Percentiles rank a stretch among this genome's conserved stretches.
Conservation (phyloP, 2,329 filamentous ascomycete genomes). For the Colletotrichum sp. region DNA sequence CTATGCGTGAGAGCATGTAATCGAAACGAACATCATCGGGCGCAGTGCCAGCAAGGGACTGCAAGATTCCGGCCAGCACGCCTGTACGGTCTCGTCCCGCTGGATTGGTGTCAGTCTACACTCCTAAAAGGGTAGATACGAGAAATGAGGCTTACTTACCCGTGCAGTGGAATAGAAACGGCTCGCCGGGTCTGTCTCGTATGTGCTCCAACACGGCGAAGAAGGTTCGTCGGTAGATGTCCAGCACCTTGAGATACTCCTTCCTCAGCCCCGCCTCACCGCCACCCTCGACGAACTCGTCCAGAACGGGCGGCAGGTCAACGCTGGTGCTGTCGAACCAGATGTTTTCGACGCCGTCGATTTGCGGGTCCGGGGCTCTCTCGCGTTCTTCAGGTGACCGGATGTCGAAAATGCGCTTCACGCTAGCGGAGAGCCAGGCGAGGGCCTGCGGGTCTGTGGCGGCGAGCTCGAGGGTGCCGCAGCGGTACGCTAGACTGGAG, state of each 20-base stretch:
- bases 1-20: slow-evolving; percentile 60
- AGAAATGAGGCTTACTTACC: slow-evolving; percentile 40
- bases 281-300: slow-evolving; percentile 47
- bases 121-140: not conserved
- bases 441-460: slow-evolving; percentile 31
- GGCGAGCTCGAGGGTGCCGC: slow-evolving; percentile 45
- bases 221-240: slow-evolving; percentile 46
- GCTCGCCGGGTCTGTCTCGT: slow-evolving; percentile 47
- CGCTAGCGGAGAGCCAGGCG: slow-evolving; percentile 39
- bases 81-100: slow-evolving; percentile 62
- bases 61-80: slow-evolving; percentile 54
- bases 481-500: slow-evolving; percentile 49
- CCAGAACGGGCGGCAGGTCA: slow-evolving; percentile 41
- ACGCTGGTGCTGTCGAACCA: slow-evolving; percentile 43
- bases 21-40: slow-evolving; percentile 49
- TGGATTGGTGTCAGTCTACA: slow-evolving; percentile 24
- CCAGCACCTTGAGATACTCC: slow-evolving; percentile 54
- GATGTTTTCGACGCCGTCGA: slow-evolving; percentile 50
- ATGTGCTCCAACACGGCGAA: slow-evolving; percentile 52
- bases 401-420: slow-evolving; percentile 57
- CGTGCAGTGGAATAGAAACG: slow-evolving; percentile 60
- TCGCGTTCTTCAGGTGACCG: slow-evolving; percentile 50
- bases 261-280: slow-evolving; percentile 48
- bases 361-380: slow-evolving; percentile 44
- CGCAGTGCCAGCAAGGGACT: slow-evolving; percentile 52